Conservation (phyloP, 495 filamentous ascomycete species). For the Aspergillus nidulans region DNA sequence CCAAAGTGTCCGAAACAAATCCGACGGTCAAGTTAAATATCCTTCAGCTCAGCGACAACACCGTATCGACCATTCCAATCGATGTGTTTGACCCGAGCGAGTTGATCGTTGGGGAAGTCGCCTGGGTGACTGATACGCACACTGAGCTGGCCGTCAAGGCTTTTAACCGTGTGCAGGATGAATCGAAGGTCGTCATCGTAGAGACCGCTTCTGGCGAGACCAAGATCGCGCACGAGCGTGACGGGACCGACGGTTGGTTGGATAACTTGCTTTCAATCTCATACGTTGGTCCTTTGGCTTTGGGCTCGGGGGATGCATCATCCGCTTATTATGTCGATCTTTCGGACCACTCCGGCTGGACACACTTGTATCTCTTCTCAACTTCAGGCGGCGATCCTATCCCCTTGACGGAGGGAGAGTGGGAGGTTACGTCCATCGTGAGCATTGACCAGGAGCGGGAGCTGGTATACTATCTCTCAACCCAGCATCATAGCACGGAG, state of each 20-base stretch:
- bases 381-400: slow-evolving; percentile 11
- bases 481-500: slow-evolving; percentile 19
- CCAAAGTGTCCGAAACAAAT: slow-evolving; percentile 19
- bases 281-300: slow-evolving; percentile 14
- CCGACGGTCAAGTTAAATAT: slow-evolving; percentile 16
- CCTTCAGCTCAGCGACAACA: slow-evolving; percentile 9
- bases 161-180: slow-evolving; percentile 19
- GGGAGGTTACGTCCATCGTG: slow-evolving; percentile 16
- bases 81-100: slow-evolving; percentile 14
- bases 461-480: slow-evolving; percentile 19
- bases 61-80: slow-evolving; percentile 2
- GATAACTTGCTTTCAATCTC: slow-evolving; percentile 16
- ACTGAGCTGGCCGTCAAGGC: slow-evolving; percentile 13
- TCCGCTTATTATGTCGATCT: slow-evolving; percentile 18
- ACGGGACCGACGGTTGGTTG: slow-evolving; percentile 21
- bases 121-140: slow-evolving; percentile 19
- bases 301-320: slow-evolving; percentile 1
- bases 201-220: slow-evolving; percentile 4
- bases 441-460: slow-evolving; percentile 14
- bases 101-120: slow-evolving; percentile 19
- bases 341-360: slow-evolving; percentile 18
- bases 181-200: slow-evolving; percentile 16
- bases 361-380: slow-evolving; percentile 18
- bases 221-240: slow-evolving; percentile 11
- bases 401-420: slow-evolving; percentile 15